Percentiles rank a stretch among this genome's conserved stretches.
Evolutionary conservation across 2,329 filamentous ascomycete species (phyloP).

Genomic region (Thelonectria olida): DNA sequence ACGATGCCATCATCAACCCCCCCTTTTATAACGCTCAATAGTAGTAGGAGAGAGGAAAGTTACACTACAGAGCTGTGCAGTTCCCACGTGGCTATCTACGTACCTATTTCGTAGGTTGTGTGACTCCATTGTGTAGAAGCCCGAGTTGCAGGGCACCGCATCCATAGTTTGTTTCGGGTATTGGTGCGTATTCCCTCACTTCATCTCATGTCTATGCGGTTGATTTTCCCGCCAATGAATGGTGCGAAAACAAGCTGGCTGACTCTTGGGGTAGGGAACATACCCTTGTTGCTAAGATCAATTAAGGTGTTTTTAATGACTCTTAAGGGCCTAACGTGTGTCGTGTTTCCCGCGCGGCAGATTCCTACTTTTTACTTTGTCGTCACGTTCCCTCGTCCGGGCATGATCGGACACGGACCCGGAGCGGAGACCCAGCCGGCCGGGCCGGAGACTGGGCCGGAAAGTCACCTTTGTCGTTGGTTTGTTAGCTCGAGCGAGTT

Average conservation of each 20-base stretch:
- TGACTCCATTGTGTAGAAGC: too few relatives aligned
- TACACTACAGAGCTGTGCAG: too few relatives aligned
- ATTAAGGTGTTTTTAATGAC: neutral
- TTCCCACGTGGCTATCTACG: too few relatives aligned
- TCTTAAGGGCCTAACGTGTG: neutral
- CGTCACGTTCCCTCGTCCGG: neutral
- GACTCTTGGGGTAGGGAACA: neutral
- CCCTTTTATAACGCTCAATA: too few relatives aligned
- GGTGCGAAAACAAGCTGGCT: too few relatives aligned
- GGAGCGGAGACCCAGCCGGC: neutral
- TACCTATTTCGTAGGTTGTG: too few relatives aligned
- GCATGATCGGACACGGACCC: neutral
- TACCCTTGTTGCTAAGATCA: neutral
- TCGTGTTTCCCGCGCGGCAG: neutral
- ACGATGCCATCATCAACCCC: neutral
- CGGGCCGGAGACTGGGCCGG: too few relatives aligned
- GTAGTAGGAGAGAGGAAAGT: too few relatives aligned
- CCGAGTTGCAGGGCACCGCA: slow-evolving; percentile 16
- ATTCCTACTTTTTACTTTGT: too few relatives aligned
- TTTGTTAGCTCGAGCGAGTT: too few relatives aligned
- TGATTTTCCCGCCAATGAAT: neutral
- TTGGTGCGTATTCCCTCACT: neutral
- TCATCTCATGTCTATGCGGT: neutral
- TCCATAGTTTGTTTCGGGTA: slow-evolving; percentile 23
- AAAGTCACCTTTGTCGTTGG: too few relatives aligned